phyloP scores from a whole-genome alignment of 1,284 basidiomycete species.

The Ceratobasidium papillatum region DNA sequence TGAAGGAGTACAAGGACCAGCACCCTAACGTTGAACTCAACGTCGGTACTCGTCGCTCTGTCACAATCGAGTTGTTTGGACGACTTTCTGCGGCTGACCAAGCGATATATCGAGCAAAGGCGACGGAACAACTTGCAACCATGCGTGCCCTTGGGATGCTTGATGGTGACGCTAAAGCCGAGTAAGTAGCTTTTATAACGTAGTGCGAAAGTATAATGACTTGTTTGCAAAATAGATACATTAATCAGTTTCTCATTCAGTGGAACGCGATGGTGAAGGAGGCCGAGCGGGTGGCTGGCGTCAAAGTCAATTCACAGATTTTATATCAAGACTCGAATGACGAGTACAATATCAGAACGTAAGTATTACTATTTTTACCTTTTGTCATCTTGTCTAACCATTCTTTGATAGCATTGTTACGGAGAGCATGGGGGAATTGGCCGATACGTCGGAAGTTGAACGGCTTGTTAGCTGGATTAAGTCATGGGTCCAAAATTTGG shows the following conservation, averaged over 20 bases:
- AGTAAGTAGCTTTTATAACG: neutral
- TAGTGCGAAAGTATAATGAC: neutral
- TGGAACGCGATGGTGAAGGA: neutral
- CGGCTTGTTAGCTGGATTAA: neutral
- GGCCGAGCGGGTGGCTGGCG: neutral
- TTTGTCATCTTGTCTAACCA: no score
- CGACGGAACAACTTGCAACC: neutral
- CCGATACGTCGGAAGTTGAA: neutral
- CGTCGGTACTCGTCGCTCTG: neutral
- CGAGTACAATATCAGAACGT: constrained; percentile 6
- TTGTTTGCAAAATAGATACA: neutral
- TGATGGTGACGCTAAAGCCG: neutral
- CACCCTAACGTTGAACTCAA: neutral
- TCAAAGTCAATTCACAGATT: constrained; percentile 1
- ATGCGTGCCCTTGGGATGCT: neutral
- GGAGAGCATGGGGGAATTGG: neutral
- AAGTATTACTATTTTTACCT: neutral
- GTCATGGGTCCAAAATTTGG: neutral
- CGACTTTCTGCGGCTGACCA: neutral
- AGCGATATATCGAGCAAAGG: neutral
- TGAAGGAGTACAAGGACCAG: neutral
- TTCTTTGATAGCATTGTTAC: neutral
- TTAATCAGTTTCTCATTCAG: neutral
- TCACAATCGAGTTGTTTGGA: neutral
- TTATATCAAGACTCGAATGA: neutral